Base-by-base conservation (phyloP, 228 moss, liverwort and hornwort genomes). In the Sphagnum fallax region DNA sequence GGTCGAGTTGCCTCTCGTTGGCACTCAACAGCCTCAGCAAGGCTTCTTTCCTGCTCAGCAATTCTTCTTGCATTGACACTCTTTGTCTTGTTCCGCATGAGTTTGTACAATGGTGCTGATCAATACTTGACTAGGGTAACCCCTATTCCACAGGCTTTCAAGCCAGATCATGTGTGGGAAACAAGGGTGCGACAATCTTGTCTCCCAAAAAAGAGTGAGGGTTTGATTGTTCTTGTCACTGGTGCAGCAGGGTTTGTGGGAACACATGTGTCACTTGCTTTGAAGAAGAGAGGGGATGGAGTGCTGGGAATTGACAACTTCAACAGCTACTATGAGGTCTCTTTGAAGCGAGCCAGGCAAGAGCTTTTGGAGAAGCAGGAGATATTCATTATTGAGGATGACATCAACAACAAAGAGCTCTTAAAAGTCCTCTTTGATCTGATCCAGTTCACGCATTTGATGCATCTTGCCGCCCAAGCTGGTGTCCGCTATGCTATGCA, bases 171-270 rank as follows among this genome's bases (percentile, higher is more conserved):
- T 70, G 78, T 71, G 11, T 84, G 84, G 84, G 84, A 84, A 67
- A 71, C 63, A 0, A 74, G 8, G 78, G 84, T 84, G 66, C 78
- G 66, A 47, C 61, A 74, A 52, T 84, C 84, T 69, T 81, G 81
- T 69, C 73, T 70, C 59, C 76, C 84, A 10, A 80, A 81, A 71
- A 63, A 76, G 8, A 78, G 81, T 10, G 78, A 84, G 6, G 81
- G 81, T 68, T 52, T 81, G 67, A 78, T 84, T 52, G 84, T 84
- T 49, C 81, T 84, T 15, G 84, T 84, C 55, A 84, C 84, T 14
- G 84, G 84, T 70, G 84, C 84, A n/a, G 84, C 69, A 63, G 84
- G 84, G 49, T 84, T 84, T 67, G 84, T 84, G 8, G 84, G 84
- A 47, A 84, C 78, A 57, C 84, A 84, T 62, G 78, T 84, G 63